Evolutionary conservation across 1,284 basidiomycete species (phyloP).

Genomic region (Porogramme epimiltina): DNA sequence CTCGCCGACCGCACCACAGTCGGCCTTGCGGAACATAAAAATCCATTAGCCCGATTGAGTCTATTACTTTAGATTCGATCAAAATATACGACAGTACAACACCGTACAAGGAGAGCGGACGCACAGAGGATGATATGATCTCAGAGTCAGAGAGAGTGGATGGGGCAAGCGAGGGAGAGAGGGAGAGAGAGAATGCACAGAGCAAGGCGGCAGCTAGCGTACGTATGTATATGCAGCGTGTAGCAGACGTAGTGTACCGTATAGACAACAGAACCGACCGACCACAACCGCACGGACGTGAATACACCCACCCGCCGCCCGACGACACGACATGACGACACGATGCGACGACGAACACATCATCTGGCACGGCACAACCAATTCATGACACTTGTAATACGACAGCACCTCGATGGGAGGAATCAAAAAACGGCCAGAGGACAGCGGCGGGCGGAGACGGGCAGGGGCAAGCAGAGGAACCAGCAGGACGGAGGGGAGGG

Average conservation of each 20-base stretch:
- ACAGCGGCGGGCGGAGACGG: not conserved
- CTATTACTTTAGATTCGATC: constrained; percentile 25
- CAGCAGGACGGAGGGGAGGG: no score
- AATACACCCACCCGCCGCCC: constrained; percentile 22
- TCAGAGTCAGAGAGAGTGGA: not conserved
- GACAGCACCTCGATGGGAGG: constrained; percentile 23
- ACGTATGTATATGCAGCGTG: constrained; percentile 10
- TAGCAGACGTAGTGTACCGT: constrained; percentile 10
- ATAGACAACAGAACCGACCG: not conserved
- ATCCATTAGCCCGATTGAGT: constrained; percentile 16
- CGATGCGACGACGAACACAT: constrained; percentile 15
- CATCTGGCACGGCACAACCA: constrained; percentile 13
- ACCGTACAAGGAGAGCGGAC: constrained; percentile 23
- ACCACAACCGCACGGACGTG: not conserved
- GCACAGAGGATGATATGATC: no score
- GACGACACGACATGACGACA: constrained; percentile 21
- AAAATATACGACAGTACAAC: constrained; percentile 33
- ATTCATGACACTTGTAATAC: constrained; percentile 5
- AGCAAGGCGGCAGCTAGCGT: constrained; percentile 24
- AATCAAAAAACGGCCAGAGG: constrained; percentile 1
- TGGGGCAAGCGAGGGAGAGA: constrained; percentile 4
- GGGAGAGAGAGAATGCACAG: constrained; percentile 22
- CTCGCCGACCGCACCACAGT: no score
- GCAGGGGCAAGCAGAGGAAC: not conserved
- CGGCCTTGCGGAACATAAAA: not conserved